Conservation (phyloP, 169 alveolate species). For the Pseudocohnilembus persalinus region DNA sequence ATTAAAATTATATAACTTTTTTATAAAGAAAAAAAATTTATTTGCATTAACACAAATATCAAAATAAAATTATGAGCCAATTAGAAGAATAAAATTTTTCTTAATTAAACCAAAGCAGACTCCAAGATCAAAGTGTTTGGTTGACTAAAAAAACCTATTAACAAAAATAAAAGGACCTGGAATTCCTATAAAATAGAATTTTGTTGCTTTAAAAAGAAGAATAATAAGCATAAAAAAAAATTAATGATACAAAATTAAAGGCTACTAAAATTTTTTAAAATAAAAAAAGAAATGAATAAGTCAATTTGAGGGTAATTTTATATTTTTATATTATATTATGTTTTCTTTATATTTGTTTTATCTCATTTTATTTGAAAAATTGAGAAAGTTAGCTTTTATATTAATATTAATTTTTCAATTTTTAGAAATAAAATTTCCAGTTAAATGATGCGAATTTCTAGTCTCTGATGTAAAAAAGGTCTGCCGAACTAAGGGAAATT, state of each 20-base stretch:
- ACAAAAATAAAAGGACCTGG: neutral
- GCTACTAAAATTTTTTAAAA: neutral
- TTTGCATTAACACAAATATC: neutral
- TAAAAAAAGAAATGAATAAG: neutral
- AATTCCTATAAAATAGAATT: neutral
- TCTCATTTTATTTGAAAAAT: no score
- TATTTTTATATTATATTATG: no score
- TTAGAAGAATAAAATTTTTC: neutral
- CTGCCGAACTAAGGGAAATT: neutral
- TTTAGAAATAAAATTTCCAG: neutral
- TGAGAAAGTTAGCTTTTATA: no score
- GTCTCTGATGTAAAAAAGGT: neutral
- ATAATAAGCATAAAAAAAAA: neutral
- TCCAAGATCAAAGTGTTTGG: neutral
- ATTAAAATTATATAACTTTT: no score
- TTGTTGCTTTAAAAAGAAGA: neutral
- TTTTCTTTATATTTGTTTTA: no score
- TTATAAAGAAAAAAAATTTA: no score
- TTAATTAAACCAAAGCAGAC: neutral
- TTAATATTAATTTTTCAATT: no score
- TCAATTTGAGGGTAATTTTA: neutral
- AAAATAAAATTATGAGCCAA: no score
- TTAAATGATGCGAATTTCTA: neutral
- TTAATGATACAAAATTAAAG: neutral
- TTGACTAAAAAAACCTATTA: neutral